phyloP scores from a whole-genome alignment of 202 grass and related monocot species.

The Bolboschoenoplectus hybrid region DNA sequence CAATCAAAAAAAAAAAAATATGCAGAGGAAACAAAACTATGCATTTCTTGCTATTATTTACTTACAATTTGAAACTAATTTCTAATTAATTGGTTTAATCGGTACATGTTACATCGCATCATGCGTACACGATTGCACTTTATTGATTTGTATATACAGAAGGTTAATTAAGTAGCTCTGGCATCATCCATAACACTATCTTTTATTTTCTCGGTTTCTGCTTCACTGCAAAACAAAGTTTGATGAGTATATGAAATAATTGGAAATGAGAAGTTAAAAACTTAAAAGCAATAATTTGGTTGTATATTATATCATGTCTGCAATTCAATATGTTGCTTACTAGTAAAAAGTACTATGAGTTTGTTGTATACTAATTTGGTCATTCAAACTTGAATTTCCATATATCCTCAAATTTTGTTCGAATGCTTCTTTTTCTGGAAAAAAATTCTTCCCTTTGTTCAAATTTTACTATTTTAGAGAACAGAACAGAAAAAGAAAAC shows the following conservation, averaged over 20 bases:
- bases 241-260: not conserved
- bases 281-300: constrained; percentile 9
- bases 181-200: constrained; percentile 11
- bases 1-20: not conserved
- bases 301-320: not conserved
- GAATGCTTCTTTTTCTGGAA: not conserved
- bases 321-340: not conserved
- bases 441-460: not conserved
- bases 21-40: not conserved
- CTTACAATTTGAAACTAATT: constrained; percentile 13
- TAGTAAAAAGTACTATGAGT: constrained; percentile 5
- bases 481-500: not conserved
- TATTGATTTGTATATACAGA: constrained; percentile 18
- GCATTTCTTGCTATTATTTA: not conserved
- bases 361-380: not conserved
- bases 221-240: constrained; percentile 36
- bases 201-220: not conserved
- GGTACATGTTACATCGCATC: not conserved
- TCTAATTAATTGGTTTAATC: not conserved
- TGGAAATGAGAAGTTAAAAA: not conserved
- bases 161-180: constrained; percentile 2
- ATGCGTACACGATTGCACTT: not conserved
- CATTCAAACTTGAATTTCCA: not conserved
- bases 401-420: not conserved
- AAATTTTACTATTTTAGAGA: not conserved